Evolutionary conservation across 1,139 yeast species (phyloP), one percentile per base, ranked within the genome.

Genomic region (Taphrina deformans): DNA sequence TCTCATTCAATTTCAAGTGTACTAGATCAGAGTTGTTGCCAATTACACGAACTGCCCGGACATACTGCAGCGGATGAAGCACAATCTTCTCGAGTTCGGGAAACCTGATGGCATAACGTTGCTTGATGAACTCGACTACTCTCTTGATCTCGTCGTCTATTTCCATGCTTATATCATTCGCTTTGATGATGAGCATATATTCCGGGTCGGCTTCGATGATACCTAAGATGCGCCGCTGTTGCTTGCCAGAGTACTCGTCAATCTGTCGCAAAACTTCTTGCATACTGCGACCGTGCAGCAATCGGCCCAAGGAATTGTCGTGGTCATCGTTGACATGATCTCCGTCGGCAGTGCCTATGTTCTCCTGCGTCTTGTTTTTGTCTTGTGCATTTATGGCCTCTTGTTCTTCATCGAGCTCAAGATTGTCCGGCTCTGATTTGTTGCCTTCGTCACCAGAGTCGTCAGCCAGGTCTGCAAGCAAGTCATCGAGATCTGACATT

Each of bases 41-140:
- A 2, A 89, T 75, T 1, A 81, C 71, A 52, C 76, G 70, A 1
- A 88, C 82, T 0, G 85, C 77, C 55, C 78, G 78, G 7, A 88
- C 84, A 74, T 86, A 90, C 64, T 86, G 88, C 0, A 83, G 73
- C 0, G 95, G 86, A 68, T 83, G 82, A n/a, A 83, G 77, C 0
- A 89, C 80, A 38, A 91, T 76, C 0, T 85, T 78, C 44, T 83
- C 88, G 64, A 91, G 77, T 71, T 90, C 97, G 0, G 89, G 85
- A 75, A 89, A 90, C 21, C 87, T 83, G 6, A 80, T 79, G 16
- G 80, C 77, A 71, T 89, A 91, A 46, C 80, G 79, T 5, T 79
- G 73, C 64, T 80, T 83, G 51, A 87, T 76, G 67, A 83, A 83
- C 16, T 65, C 75, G 69, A 84, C 83, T 12, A 87, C 74, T 7